These are phyloP conservation scores for Gossypioides kirkii DNA, from an alignment of 345 rosid genomes.

Conservation along the genomic window DNA sequence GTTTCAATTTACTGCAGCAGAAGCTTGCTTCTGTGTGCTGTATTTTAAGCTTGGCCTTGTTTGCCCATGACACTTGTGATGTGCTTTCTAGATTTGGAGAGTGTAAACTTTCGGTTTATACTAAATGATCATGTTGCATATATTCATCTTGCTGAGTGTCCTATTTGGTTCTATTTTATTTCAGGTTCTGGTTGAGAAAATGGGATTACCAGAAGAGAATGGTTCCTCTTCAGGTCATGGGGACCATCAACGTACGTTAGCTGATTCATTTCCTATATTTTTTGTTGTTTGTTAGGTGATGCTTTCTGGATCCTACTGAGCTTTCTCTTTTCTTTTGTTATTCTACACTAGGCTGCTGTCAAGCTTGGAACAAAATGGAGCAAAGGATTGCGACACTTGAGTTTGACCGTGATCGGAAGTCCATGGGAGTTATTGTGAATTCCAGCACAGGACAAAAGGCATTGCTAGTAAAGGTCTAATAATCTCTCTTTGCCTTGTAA, in stretches of 20 bases:
- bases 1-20: too few relatives aligned
- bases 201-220: slow-evolving; percentile 70
- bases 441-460: slow-evolving; percentile 63
- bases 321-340: neutral
- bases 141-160: neutral
- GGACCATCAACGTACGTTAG: slow-evolving; percentile 49
- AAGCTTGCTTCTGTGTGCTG: neutral
- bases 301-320: neutral
- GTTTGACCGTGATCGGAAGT: slow-evolving; percentile 85
- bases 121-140: slow-evolving; percentile 4
- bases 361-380: slow-evolving; percentile 60
- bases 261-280: neutral
- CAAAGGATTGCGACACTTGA: slow-evolving; percentile 90
- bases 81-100: neutral
- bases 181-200: slow-evolving; percentile 93
- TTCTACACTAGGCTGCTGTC: slow-evolving; percentile 54
- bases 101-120: neutral
- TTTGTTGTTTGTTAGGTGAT: neutral
- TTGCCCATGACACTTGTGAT: slow-evolving; percentile 3
- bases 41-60: neutral
- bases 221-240: slow-evolving; percentile 33
- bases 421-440: slow-evolving; percentile 95
- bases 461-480: slow-evolving; percentile 78
- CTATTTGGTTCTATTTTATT: slow-evolving; percentile 7
- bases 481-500: neutral